Evolutionary conservation across 176 grass and related monocot genomes (phyloP), one percentile per base, ranked within the genome.

Genomic region (Alloteropsis semialata): DNA sequence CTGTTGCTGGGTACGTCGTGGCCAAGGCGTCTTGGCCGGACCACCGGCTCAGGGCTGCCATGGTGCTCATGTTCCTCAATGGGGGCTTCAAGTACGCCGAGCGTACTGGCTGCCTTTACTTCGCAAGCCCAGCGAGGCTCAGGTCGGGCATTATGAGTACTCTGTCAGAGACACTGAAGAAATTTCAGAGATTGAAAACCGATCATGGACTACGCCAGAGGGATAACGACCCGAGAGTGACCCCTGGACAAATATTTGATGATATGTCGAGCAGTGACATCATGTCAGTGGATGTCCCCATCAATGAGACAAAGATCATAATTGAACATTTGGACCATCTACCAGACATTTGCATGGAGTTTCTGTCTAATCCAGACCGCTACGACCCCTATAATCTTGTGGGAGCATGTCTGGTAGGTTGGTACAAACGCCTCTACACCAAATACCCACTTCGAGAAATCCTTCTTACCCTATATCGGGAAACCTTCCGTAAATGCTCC

Each of bases 101-200:
- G 42, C 22, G 66, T 15, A 43, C 21, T 10, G 6, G 0, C 9
- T 69, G 21, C 39, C 66, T 69, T 15, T 67, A n/a, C 25, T 29
- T 2, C 8, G 68, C 42, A n/a, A 27, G 22, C 39, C 66, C 38
- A 17, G 22, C 4, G 5, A 27, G 1, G 1, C 65, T 43, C 22
- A 25, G 37, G 22, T 69, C 2, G 1, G 0, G 5, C 1, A 5
- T 5, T 16, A 0, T 64, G 29, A 2, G 13, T 6, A 5, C 0
- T 6, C 3, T 62, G 27, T 29, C 56, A 5, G 5, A 14, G 0
- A 27, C 12, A 1, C 1, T 8, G 1, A 0, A 3, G 21, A 10
- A n/a, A 8, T 7, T 10, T 24, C 54, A 24, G 22, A 2, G n/a
- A n/a, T n/a, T n/a, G n/a, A n/a, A n/a, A n/a, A n/a, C n/a, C n/a